Conservation (phyloP, 345 rosid species). For the Salix koriyanagi region DNA sequence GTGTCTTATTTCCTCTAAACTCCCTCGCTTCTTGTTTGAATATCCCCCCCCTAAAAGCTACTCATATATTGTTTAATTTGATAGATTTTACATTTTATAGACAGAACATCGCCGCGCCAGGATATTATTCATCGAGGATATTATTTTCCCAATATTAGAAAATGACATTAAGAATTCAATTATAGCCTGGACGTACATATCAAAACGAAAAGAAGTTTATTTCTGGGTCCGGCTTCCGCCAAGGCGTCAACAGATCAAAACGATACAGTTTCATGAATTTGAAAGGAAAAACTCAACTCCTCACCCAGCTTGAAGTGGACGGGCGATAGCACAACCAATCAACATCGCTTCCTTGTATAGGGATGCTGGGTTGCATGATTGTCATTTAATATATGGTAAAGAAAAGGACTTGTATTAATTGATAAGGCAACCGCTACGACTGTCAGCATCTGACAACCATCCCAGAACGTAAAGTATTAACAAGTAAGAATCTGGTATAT, state of each 20-base stretch:
- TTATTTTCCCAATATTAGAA: neutral
- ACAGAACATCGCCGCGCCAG: neutral
- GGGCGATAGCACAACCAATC: too few species aligned
- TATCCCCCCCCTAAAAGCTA: neutral
- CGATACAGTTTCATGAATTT: too few species aligned
- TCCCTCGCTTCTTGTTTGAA: neutral
- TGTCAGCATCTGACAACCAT: conserved; percentile 13
- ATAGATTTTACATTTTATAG: too few species aligned
- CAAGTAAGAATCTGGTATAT: neutral
- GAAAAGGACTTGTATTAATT: neutral
- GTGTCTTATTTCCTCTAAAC: neutral
- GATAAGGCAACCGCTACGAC: neutral
- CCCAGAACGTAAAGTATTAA: neutral
- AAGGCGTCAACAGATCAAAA: too few species aligned
- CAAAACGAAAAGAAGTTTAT: neutral
- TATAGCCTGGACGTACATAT: neutral
- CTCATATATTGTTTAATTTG: neutral
- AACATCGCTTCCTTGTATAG: too few species aligned
- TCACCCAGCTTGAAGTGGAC: too few species aligned
- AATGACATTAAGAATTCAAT: neutral
- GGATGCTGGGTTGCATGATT: too few species aligned
- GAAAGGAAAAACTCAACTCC: too few species aligned
- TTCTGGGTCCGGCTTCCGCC: neutral
- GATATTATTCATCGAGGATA: neutral
- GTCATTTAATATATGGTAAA: too few species aligned